phyloP scores from a whole-genome alignment of 441 rosid genomes.

The Macaranga tanarius region DNA sequence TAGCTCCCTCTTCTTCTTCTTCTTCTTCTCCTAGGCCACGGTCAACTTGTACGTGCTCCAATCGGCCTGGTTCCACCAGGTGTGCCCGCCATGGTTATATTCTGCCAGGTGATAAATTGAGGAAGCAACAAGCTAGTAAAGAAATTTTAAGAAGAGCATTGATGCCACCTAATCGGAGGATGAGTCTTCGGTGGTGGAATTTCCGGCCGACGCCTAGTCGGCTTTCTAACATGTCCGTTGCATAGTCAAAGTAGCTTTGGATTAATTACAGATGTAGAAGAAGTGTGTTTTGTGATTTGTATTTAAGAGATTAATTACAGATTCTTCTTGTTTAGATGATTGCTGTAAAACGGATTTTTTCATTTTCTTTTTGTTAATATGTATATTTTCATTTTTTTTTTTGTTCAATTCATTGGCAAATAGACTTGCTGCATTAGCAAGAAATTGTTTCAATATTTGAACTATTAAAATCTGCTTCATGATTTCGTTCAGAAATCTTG shows the following conservation, averaged over 20 bases:
- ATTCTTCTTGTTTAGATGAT: too few species aligned
- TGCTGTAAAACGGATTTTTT: too few species aligned
- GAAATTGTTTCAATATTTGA: too few species aligned
- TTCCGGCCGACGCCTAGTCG: slow-evolving; percentile 79
- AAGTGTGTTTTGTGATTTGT: too few species aligned
- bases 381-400: too few species aligned
- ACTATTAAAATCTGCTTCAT: too few species aligned
- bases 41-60: slow-evolving; percentile 42
- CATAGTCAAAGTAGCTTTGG: slow-evolving; percentile 21
- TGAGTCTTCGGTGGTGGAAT: slow-evolving; percentile 58
- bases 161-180: slow-evolving; percentile 45
- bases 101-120: slow-evolving; percentile 44
- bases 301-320: too few species aligned
- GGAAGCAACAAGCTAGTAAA: slow-evolving; percentile 35
- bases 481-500: too few species aligned
- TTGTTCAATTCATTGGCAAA: too few species aligned
- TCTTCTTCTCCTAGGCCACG: slow-evolving; percentile 26
- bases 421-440: too few species aligned
- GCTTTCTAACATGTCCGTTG: slow-evolving; percentile 65
- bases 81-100: slow-evolving; percentile 54
- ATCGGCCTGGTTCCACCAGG: slow-evolving; percentile 46
- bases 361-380: too few species aligned
- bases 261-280: too few species aligned
- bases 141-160: slow-evolving; percentile 65
- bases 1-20: not conserved